Evolutionary conservation across 2,329 filamentous ascomycete species (phyloP).

Genomic region (Amesomyces nigricolor): DNA sequence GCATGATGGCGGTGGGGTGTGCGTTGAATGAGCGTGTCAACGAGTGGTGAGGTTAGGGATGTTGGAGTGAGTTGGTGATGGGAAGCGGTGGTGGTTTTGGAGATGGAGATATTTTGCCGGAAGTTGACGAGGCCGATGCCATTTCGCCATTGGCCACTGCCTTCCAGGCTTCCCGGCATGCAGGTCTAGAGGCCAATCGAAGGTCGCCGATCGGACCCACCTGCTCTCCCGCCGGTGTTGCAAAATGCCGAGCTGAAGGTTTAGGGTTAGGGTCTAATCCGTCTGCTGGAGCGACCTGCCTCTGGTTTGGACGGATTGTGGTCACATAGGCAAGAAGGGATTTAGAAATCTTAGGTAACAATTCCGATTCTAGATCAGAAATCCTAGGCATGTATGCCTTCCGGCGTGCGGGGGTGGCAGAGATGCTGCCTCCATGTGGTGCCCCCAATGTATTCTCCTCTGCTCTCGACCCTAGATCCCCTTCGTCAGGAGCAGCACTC

Average conservation of each 20-base stretch:
- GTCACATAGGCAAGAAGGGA: too few species aligned
- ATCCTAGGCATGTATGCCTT: too few species aligned
- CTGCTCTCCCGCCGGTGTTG: background rate
- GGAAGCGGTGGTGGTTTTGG: background rate
- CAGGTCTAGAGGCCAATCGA: conserved; percentile 29
- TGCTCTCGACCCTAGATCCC: too few species aligned
- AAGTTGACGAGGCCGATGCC: conserved; percentile 25
- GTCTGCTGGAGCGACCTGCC: too few species aligned
- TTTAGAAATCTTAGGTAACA: too few species aligned
- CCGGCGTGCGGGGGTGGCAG: too few species aligned
- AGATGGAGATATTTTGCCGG: conserved; percentile 19
- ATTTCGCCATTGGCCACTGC: conserved; percentile 26
- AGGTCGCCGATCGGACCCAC: conserved; percentile 7
- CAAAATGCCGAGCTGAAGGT: background rate
- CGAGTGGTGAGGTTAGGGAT: background rate
- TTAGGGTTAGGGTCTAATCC: conserved; percentile 6
- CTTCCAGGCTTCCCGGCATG: background rate
- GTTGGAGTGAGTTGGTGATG: conserved; percentile 10
- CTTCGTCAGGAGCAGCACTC: too few species aligned
- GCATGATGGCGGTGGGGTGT: conserved; percentile 49
- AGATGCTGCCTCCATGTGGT: too few species aligned
- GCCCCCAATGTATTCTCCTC: too few species aligned
- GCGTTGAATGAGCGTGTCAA: conserved; percentile 6
- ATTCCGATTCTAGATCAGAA: too few species aligned
- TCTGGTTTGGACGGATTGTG: too few species aligned